phyloP scores from a whole-genome alignment of 192 early-diverging fungal genomes.

The Funneliformis geosporum region DNA sequence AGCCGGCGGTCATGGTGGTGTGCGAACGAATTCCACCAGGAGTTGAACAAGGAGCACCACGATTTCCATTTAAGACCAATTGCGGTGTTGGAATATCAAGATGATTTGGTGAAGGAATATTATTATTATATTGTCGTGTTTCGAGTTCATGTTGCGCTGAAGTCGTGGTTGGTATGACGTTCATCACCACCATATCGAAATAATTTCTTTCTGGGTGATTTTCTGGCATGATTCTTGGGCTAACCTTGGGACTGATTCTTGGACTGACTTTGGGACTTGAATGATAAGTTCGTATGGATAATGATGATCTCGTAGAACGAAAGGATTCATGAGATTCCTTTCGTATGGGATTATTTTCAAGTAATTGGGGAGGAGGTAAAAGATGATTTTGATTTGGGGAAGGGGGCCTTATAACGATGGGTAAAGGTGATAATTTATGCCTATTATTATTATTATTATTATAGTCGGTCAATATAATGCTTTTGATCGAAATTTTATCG shows the following conservation, averaged over 20 bases:
- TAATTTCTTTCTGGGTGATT: background rate
- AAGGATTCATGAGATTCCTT: background rate
- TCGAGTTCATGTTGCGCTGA: background rate
- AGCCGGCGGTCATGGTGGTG: background rate
- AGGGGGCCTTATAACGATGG: slow-evolving; percentile 14
- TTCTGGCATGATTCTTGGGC: background rate
- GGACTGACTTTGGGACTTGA: background rate
- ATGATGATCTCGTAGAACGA: background rate
- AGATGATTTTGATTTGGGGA: slow-evolving; percentile 2
- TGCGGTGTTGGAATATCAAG: background rate
- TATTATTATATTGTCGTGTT: background rate
- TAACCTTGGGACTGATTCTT: background rate
- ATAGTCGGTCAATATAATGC: background rate
- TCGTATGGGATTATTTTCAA: background rate
- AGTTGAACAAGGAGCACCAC: background rate
- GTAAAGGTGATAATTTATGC: background rate
- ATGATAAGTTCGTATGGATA: background rate
- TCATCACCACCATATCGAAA: background rate
- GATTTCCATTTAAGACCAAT: background rate
- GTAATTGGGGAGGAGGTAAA: background rate
- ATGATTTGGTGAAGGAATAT: background rate
- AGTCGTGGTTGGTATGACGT: background rate
- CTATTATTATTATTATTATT: background rate
- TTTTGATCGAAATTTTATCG: background rate
- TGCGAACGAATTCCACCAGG: background rate